Percentiles rank a stretch among this genome's conserved stretches.
Evolutionary conservation across 1,284 basidiomycete species (phyloP).

Genomic region (Apiotrichum laibachii): DNA sequence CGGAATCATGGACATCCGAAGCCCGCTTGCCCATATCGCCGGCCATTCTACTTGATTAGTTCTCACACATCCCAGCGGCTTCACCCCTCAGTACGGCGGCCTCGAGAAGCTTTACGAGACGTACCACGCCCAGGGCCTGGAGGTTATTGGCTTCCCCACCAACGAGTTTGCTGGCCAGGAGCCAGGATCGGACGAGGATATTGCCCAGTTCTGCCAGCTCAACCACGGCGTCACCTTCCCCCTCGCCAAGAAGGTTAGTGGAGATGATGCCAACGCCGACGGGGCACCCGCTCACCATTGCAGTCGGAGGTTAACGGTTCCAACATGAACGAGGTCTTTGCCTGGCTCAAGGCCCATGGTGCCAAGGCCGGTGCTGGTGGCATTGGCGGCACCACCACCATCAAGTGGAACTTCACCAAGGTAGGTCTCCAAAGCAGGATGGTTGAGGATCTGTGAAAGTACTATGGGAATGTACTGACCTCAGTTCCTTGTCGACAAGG

Average conservation of each 20-base stretch:
- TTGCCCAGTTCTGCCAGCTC: constrained; percentile 58
- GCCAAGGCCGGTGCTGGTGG: constrained; percentile 28
- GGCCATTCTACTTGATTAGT: neutral
- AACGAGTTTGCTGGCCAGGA: constrained; percentile 59
- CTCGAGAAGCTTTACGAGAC: constrained; percentile 55
- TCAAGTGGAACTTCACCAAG: constrained; percentile 42
- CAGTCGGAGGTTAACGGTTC: constrained; percentile 84
- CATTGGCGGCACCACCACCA: constrained; percentile 38
- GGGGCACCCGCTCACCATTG: neutral
- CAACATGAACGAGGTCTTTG: constrained; percentile 71
- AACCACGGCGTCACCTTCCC: constrained; percentile 83
- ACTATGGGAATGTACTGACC: neutral
- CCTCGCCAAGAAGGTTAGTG: constrained; percentile 70
- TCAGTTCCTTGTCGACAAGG: constrained; percentile 33
- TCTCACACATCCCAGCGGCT: constrained; percentile 31
- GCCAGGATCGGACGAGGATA: constrained; percentile 67
- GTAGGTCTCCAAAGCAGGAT: constrained; percentile 12
- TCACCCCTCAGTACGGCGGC: constrained; percentile 53
- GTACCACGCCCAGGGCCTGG: constrained; percentile 54
- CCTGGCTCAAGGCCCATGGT: constrained; percentile 69
- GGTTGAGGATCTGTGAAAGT: neutral
- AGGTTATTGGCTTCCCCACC: constrained; percentile 55
- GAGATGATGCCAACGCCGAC: too few relatives aligned
- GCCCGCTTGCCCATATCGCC: too few relatives aligned
- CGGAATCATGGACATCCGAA: too few relatives aligned